These are phyloP conservation scores for Eucommia ulmoides DNA, from an alignment of 257 asterid genomes.

Conservation along the genomic window DNA sequence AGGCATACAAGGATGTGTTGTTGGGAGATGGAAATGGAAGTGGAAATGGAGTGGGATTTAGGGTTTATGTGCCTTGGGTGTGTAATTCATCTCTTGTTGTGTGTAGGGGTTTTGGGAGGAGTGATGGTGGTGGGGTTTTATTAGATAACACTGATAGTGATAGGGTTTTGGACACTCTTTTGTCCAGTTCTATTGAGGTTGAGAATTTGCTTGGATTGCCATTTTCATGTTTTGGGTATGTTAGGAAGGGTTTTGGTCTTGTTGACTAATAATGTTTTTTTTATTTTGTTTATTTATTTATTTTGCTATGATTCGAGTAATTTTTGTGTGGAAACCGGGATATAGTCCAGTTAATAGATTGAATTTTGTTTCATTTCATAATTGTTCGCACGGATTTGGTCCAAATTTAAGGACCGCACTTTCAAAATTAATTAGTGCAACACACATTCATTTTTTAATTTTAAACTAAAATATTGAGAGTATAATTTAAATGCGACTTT, in stretches of 20 bases:
- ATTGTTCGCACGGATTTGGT: no score
- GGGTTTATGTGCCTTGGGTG: conserved; percentile 70
- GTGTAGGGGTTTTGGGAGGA: conserved; percentile 38
- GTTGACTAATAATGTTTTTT: conserved; percentile 21
- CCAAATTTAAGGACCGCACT: no score
- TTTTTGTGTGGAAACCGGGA: no score
- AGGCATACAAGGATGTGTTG: conserved; percentile 39
- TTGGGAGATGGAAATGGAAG: conserved; percentile 20
- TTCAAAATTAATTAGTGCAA: no score
- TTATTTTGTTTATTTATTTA: no score
- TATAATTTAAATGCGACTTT: no score
- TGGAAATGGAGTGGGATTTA: conserved; percentile 37
- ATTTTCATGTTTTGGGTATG: conserved; percentile 62
- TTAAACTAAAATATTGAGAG: no score
- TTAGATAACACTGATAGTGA: no score
- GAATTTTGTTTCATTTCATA: no score
- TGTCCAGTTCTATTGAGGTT: conserved; percentile 37
- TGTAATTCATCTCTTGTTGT: conserved; percentile 67
- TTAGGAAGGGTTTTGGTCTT: conserved; percentile 44
- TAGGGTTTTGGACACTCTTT: conserved; percentile 25
- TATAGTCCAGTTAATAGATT: no score
- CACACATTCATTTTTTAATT: no score
- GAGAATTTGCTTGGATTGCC: conserved; percentile 44
- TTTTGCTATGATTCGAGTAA: no score
- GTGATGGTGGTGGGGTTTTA: conserved; percentile 11